phyloP scores from a whole-genome alignment of 768 basidiomycete genomes.

The Podaxis rugospora region DNA sequence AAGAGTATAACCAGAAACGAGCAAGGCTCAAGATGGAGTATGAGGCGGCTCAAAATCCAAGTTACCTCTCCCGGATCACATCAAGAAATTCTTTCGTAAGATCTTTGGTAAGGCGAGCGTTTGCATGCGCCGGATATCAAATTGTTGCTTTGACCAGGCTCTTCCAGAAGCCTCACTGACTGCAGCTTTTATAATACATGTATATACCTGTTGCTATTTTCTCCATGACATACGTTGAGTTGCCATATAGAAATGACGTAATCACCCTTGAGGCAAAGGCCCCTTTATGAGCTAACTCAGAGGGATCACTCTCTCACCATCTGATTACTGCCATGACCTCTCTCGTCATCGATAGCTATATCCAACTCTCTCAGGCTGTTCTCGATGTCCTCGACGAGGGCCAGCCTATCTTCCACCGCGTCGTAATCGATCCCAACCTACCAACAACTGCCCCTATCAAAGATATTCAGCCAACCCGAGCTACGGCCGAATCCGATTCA shows the following conservation, averaged over 20 bases:
- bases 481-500: neutral
- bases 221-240: too few relatives aligned
- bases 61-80: neutral
- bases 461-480: neutral
- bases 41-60: neutral
- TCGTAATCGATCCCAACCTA: neutral
- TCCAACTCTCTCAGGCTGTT: conserved; percentile 6
- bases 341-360: conserved; percentile 11
- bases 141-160: too few relatives aligned
- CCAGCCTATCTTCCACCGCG: conserved; percentile 8
- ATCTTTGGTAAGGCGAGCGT: neutral
- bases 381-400: conserved; percentile 11
- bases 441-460: neutral
- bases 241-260: neutral
- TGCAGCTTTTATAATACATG: too few relatives aligned
- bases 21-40: neutral
- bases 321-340: conserved; percentile 6
- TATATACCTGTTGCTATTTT: too few relatives aligned
- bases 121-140: neutral
- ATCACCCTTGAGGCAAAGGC: neutral
- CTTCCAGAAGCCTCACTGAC: too few relatives aligned
- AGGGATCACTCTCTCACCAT: neutral
- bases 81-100: neutral
- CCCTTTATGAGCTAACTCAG: neutral
- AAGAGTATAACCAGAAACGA: neutral